phyloP scores from a whole-genome alignment of 2,329 filamentous ascomycete species.

The Pleoardoris graminearum region DNA sequence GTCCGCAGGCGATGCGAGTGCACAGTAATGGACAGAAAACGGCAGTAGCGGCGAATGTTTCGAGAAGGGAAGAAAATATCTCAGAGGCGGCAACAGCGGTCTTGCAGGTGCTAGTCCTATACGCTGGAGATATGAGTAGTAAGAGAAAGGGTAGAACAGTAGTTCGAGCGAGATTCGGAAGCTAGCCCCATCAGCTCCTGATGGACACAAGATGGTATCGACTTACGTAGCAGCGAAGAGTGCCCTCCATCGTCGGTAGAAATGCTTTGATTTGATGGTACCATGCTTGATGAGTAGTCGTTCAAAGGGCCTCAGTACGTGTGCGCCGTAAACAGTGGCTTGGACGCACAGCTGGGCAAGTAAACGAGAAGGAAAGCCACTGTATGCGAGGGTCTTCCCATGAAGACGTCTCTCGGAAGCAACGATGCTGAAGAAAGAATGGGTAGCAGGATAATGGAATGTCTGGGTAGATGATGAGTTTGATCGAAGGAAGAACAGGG shows the following conservation, averaged over 20 bases:
- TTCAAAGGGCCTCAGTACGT: constrained; percentile 33
- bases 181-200: constrained; percentile 22
- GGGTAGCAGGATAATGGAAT: constrained; percentile 28
- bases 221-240: constrained; percentile 29
- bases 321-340: constrained; percentile 22
- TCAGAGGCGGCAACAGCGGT: constrained; percentile 33
- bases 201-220: background rate
- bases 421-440: constrained; percentile 33
- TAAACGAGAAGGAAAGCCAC: constrained; percentile 30
- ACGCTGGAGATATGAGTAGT: constrained; percentile 36
- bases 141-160: constrained; percentile 38
- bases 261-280: constrained; percentile 21
- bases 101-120: constrained; percentile 34
- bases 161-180: constrained; percentile 34
- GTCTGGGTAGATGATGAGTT: constrained; percentile 21
- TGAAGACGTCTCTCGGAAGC: constrained; percentile 25
- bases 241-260: constrained; percentile 28
- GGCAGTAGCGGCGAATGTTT: constrained; percentile 28
- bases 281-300: constrained; percentile 30
- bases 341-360: constrained; percentile 27
- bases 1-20: constrained; percentile 19
- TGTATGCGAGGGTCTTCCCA: constrained; percentile 29
- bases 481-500: background rate
- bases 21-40: constrained; percentile 21
- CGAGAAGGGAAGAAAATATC: constrained; percentile 36